Evolutionary conservation across 495 filamentous ascomycete genomes (phyloP), one percentile per base, ranked within the genome.

Genomic region (Talaromyces thailandensis): DNA sequence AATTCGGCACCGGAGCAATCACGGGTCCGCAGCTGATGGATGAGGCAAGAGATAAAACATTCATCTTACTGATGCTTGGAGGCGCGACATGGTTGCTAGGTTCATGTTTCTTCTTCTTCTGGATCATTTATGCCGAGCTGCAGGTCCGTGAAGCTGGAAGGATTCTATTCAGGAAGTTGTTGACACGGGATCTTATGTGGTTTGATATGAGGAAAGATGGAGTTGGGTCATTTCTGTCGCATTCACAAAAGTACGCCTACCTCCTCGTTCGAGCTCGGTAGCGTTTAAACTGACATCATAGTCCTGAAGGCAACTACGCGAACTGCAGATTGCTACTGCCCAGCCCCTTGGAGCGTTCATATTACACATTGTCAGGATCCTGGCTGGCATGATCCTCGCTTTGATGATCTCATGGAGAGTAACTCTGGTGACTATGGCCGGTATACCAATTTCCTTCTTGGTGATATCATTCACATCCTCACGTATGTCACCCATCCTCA

Each of bases 351-450:
- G 91, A 2, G 83, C 86, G 62, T 66, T 86, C 1, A 62, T 88
- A 21, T 83, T 88, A 62, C 84, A 88, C 58, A 66, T 82, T 2
- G 79, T 86, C 24, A 83, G 85, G 40, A 78, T 83, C 2, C 2
- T 88, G 14, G 81, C 82, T 7, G 86, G 88, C 14, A 76, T 96
- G 4, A 76, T 71, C 4, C 72, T 96, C 6, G 90, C 91, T 0
- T 79, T 97, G 12, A 86, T 84, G 66, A 87, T 82, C 61, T 92
- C 91, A 0, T 97, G 88, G 91, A 85, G 88, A 57, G 81, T 98
- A 7, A 93, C 92, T 0, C 75, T 96, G 0, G 86, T 94, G n/a
- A 88, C 90, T 21, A 73, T 96, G 4, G 81, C 89, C 0, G 87
- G 86, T 0, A 77, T 90, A n/a, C 89, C 93, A 0, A 59, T 95